Conservation (phyloP, 192 early-diverging fungal species). For the Chytriomyces sp. region DNA sequence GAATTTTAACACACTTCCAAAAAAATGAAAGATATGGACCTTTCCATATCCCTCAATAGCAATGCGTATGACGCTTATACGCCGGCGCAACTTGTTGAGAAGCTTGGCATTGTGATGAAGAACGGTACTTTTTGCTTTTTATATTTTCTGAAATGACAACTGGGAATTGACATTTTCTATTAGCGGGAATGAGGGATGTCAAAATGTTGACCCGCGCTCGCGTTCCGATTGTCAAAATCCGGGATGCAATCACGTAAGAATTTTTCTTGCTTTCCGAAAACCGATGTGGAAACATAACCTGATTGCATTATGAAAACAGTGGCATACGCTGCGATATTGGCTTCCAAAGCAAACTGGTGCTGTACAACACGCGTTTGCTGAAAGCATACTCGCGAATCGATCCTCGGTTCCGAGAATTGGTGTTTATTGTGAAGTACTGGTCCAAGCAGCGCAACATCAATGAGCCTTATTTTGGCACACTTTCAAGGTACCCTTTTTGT, state of each 20-base stretch:
- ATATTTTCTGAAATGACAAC: neutral
- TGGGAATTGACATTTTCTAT: neutral
- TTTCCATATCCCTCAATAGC: slow-evolving; percentile 27
- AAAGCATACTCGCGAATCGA: slow-evolving; percentile 43
- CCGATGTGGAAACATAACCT: neutral
- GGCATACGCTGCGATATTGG: slow-evolving; percentile 39
- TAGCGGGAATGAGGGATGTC: slow-evolving; percentile 38
- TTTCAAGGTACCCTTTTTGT: slow-evolving; percentile 37
- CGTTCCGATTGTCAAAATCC: slow-evolving; percentile 51
- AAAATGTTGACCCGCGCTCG: slow-evolving; percentile 39
- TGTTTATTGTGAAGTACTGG: slow-evolving; percentile 47
- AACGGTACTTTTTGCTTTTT: slow-evolving; percentile 15
- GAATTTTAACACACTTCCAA: neutral
- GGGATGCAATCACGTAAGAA: slow-evolving; percentile 30
- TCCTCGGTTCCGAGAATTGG: slow-evolving; percentile 34
- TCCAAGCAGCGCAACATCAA: slow-evolving; percentile 47
- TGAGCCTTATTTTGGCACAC: slow-evolving; percentile 43
- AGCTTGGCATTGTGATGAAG: slow-evolving; percentile 39
- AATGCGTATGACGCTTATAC: slow-evolving; percentile 20
- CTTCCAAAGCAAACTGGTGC: slow-evolving; percentile 37
- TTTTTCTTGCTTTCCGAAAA: slow-evolving; percentile 12
- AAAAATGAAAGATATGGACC: slow-evolving; percentile 32
- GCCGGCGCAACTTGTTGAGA: slow-evolving; percentile 41
- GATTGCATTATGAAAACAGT: slow-evolving; percentile 5
- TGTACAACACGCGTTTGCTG: slow-evolving; percentile 43